A percentile compares a stretch with the other conserved stretches of the same genome.
Evolutionary conservation across 1,139 yeast genomes (phyloP).

Genomic region (Taphrina betulina): DNA sequence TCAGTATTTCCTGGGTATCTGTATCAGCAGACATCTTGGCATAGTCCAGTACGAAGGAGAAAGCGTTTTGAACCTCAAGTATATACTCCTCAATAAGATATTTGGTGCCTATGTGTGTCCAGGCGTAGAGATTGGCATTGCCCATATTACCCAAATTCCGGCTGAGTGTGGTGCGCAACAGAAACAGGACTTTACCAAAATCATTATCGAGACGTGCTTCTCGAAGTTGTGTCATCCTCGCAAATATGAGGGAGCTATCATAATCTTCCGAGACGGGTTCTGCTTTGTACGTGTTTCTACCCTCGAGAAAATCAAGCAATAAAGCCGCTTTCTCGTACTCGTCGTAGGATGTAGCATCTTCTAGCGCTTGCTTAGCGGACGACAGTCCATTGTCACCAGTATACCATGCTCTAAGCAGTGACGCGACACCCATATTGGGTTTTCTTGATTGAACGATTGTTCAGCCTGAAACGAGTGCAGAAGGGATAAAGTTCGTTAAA

Average conservation of each 20-base stretch:
- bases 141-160: conserved; percentile 89
- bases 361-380: conserved; percentile 17
- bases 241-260: conserved; percentile 63
- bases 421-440: not conserved
- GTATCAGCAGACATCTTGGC: conserved; percentile 41
- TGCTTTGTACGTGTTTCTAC: conserved; percentile 65
- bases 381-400: not conserved
- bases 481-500: no score
- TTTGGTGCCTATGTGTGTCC: conserved; percentile 85
- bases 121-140: conserved; percentile 70
- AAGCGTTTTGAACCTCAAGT: conserved; percentile 66
- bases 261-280: conserved; percentile 60
- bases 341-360: conserved; percentile 17
- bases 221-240: conserved; percentile 58
- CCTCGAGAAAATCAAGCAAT: conserved; percentile 23
- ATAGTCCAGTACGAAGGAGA: conserved; percentile 51
- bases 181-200: conserved; percentile 60
- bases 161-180: conserved; percentile 79
- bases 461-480: no score
- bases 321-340: conserved; percentile 22
- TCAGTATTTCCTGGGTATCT: conserved; percentile 68
- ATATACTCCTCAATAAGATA: conserved; percentile 76
- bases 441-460: no score
- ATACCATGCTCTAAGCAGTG: conserved; percentile 6
- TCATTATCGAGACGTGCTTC: conserved; percentile 60